Base-by-base conservation (phyloP, 2,329 filamentous ascomycete genomes). In the Mycosphaerella arachidis region DNA sequence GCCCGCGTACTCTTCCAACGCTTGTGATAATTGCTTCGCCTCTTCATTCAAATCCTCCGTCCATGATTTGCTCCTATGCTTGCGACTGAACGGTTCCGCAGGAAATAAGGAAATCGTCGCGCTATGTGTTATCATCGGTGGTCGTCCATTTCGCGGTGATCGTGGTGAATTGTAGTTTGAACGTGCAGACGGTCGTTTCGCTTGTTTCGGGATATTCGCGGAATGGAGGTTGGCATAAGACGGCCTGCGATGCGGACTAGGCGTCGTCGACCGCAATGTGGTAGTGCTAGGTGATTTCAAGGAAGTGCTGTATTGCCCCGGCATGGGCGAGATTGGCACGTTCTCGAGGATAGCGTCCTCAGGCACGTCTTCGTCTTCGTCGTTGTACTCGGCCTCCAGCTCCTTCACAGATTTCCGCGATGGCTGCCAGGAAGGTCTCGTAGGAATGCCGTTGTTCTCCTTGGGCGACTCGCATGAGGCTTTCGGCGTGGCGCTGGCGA, bases 261-360 rank as follows among this genome's bases (percentile, higher is more conserved):
- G 70, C 43, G 74, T 75, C 56, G 65, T 62, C 31, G 67, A 66
- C 27, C 63, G 67, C 53, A 66, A 30, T 12, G 57, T 46, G n/a
- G 56, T 52, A 18, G 48, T 56, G n/a, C 37, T 59, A 7, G 66
- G 63, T 24, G 65, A 67, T 43, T 58, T 63, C n/a, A 67, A 54
- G n/a, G 63, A 55, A 20, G 63, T 57, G 40, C 74, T 73, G 27
- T 76, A 74, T 20, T 69, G 68, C 40, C 69, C 70, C 8, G 70
- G 68, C 55, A 71, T 62, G 12, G 90, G 90, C 0, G 90, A 92
- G 50, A 94, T 85, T 5, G 90, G 90, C 1, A 94, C 87, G 65
- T 94, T 94, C 75, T 91, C 89, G 51, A 94, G 82, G 55, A 92
- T 82, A 27, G 90, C 83, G 56, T 90, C 89, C 29, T 92, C 89